A percentile compares a stretch with the other conserved stretches of the same genome.
phyloP scores from a whole-genome alignment of 495 filamentous ascomycete genomes.

The Penicillium silybi region DNA sequence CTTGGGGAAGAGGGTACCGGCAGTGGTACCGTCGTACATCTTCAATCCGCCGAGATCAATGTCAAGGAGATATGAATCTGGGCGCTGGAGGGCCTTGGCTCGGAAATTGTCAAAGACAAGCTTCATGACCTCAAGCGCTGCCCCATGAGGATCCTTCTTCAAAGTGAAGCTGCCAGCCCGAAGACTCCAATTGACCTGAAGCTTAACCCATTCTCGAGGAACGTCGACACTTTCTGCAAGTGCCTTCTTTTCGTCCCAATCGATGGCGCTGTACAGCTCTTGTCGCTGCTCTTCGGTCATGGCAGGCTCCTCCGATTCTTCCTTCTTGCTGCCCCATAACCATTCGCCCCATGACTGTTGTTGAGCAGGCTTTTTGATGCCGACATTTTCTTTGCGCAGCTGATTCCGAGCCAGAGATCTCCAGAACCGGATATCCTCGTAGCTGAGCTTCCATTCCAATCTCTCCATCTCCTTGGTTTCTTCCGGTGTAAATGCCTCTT shows the following conservation, averaged over 20 bases:
- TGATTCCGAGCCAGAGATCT: constrained; percentile 90
- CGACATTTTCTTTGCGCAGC: constrained; percentile 88
- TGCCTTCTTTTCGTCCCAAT: constrained; percentile 95
- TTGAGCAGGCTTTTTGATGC: constrained; percentile 60
- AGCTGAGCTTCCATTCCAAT: constrained; percentile 82
- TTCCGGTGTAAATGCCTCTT: constrained; percentile 62
- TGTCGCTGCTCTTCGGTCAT: constrained; percentile 96
- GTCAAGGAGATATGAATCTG: constrained; percentile 83
- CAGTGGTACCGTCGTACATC: constrained; percentile 92
- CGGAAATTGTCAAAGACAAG: constrained; percentile 91
- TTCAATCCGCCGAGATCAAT: constrained; percentile 88
- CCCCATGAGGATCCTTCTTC: constrained; percentile 78
- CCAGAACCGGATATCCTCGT: constrained; percentile 98
- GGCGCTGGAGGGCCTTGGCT: constrained; percentile 79
- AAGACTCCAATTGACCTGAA: constrained; percentile 85
- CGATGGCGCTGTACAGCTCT: constrained; percentile 94
- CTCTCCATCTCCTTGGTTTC: constrained; percentile 69
- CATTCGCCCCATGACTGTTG: constrained; percentile 82
- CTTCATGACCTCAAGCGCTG: constrained; percentile 73
- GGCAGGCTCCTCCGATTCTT: constrained; percentile 65
- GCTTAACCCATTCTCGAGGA: constrained; percentile 83
- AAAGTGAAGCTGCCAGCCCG: constrained; percentile 92
- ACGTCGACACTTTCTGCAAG: constrained; percentile 82
- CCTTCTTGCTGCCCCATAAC: constrained; percentile 77
- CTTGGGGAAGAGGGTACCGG: constrained; percentile 82